Conservation (phyloP, 768 basidiomycete genomes). For the Panaeolus cyanescens region DNA sequence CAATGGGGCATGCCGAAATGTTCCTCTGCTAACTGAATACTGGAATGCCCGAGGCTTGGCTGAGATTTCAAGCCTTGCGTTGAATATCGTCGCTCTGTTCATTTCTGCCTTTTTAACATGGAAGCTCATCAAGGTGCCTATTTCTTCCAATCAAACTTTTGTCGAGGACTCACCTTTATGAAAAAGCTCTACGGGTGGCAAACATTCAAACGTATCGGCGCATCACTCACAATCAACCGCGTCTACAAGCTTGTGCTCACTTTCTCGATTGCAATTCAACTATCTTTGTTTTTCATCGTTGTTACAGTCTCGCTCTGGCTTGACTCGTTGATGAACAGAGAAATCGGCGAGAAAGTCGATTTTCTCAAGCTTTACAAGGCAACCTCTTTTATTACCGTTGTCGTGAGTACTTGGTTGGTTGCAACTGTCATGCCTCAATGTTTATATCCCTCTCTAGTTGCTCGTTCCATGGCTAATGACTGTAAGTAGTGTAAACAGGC, state of each 20-base stretch:
- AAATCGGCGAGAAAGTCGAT: slow-evolving; percentile 54
- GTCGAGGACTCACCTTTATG: background rate
- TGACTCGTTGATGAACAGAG: slow-evolving; percentile 71
- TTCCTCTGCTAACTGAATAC: slow-evolving; percentile 59
- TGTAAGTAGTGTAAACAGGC: slow-evolving; percentile 32
- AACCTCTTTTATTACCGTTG: slow-evolving; percentile 54
- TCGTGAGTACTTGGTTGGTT: slow-evolving; percentile 43
- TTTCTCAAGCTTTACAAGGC: slow-evolving; percentile 53
- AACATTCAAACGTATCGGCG: slow-evolving; percentile 85
- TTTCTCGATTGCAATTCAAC: slow-evolving; percentile 71
- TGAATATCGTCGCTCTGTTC: slow-evolving; percentile 63
- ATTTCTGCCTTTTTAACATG: slow-evolving; percentile 68
- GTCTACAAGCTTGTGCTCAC: slow-evolving; percentile 73
- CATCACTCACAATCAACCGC: slow-evolving; percentile 70
- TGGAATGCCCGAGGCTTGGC: slow-evolving; percentile 61
- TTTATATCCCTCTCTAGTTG: slow-evolving; percentile 40
- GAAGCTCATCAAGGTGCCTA: slow-evolving; percentile 68
- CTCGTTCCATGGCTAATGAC: slow-evolving; percentile 70
- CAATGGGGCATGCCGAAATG: slow-evolving; percentile 62
- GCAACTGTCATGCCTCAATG: background rate
- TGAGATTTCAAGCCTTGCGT: slow-evolving; percentile 64
- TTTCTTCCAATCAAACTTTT: background rate
- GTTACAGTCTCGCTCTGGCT: slow-evolving; percentile 74
- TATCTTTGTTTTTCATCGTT: slow-evolving; percentile 79
- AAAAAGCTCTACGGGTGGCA: slow-evolving; percentile 77